Evolutionary conservation across 1,139 yeast species (phyloP).

Genomic region (Candida buenavistaensis): DNA sequence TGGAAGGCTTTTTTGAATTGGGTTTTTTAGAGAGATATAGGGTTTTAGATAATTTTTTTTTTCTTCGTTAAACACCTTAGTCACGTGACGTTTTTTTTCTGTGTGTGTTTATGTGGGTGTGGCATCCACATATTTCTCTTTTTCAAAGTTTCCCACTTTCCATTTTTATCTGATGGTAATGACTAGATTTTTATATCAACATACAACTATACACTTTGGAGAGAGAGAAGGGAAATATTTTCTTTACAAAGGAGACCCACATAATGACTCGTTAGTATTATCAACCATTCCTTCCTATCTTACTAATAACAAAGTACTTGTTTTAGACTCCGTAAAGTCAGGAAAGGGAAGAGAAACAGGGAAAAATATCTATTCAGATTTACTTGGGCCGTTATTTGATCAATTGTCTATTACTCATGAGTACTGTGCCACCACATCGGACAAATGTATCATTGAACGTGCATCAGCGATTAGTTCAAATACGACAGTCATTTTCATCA

Average conservation of each 20-base stretch:
- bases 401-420: slow-evolving; percentile 32
- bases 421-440: slow-evolving; percentile 40
- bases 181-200: too few species aligned
- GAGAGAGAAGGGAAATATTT: not conserved
- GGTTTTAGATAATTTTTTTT: too few species aligned
- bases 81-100: too few species aligned
- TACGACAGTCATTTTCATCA: slow-evolving; percentile 56
- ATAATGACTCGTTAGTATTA: not conserved
- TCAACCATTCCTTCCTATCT: slow-evolving; percentile 10
- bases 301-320: slow-evolving; percentile 8
- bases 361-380: slow-evolving; percentile 39
- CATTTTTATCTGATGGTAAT: too few species aligned
- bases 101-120: too few species aligned
- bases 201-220: not conserved
- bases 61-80: too few species aligned
- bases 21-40: slow-evolving; percentile 4
- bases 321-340: slow-evolving; percentile 57
- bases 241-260: not conserved
- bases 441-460: slow-evolving; percentile 31
- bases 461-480: slow-evolving; percentile 28
- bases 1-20: slow-evolving; percentile 5
- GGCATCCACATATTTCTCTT: too few species aligned
- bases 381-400: slow-evolving; percentile 48
- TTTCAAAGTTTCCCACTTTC: too few species aligned
- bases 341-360: slow-evolving; percentile 50